phyloP scores from a whole-genome alignment of 176 grass and related monocot species.

The Hyparrhenia diplandra region DNA sequence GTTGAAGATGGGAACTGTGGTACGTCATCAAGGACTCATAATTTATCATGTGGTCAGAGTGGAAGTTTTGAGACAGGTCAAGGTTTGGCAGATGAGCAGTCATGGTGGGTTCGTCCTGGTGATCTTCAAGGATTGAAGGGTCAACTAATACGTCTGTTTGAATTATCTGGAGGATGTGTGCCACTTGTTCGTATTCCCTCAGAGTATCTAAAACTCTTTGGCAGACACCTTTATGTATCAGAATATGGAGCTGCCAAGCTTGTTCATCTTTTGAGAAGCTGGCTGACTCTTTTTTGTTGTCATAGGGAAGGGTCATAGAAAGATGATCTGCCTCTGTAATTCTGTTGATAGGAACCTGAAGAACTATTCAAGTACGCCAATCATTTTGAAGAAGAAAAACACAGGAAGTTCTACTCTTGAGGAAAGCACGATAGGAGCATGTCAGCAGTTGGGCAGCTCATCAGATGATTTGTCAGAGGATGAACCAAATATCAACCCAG shows the following conservation, averaged over 20 bases:
- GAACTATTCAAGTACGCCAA: slow-evolving; percentile 49
- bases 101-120: slow-evolving; percentile 74
- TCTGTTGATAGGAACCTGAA: slow-evolving; percentile 57
- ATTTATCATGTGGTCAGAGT: slow-evolving; percentile 38
- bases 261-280: slow-evolving; percentile 68
- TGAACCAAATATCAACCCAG: slow-evolving; percentile 49
- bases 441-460: slow-evolving; percentile 53
- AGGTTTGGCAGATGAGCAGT: slow-evolving; percentile 32
- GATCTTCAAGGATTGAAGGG: slow-evolving; percentile 78
- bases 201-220: slow-evolving; percentile 71
- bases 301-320: slow-evolving; percentile 73
- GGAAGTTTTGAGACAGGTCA: slow-evolving; percentile 31
- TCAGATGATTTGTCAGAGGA: slow-evolving; percentile 79
- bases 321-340: slow-evolving; percentile 75
- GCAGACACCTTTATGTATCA: slow-evolving; percentile 63
- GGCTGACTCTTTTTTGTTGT: slow-evolving; percentile 68
- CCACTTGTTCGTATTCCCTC: slow-evolving; percentile 68
- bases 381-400: slow-evolving; percentile 64
- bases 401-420: slow-evolving; percentile 39
- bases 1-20: slow-evolving; percentile 30
- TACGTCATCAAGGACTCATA: slow-evolving; percentile 42
- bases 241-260: slow-evolving; percentile 70
- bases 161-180: slow-evolving; percentile 68
- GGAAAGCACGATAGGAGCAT: slow-evolving; percentile 24
- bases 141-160: slow-evolving; percentile 56